These are phyloP conservation scores for Myxozyma sirexii DNA, from an alignment of 805 yeast genomes.

Conservation along the genomic window DNA sequence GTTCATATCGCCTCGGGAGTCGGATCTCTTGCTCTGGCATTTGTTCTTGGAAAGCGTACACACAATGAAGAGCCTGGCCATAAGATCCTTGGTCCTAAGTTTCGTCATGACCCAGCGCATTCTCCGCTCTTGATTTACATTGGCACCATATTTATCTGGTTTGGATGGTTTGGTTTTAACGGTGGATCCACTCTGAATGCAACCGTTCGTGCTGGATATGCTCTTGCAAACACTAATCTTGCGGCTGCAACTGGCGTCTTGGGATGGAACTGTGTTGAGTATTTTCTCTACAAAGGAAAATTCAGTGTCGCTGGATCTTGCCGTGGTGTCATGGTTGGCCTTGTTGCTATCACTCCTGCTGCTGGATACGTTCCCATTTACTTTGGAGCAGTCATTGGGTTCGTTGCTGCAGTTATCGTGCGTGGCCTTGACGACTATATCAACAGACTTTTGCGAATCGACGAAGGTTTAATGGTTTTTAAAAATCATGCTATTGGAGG, in stretches of 20 bases:
- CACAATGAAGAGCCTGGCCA: conserved; percentile 7
- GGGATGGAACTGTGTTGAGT: conserved; percentile 90
- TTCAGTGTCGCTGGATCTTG: conserved; percentile 93
- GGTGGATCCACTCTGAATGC: conserved; percentile 98
- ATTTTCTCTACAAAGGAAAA: conserved; percentile 60
- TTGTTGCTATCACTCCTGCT: conserved; percentile 95
- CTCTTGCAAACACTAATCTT: conserved; percentile 86
- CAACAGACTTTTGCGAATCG: conserved; percentile 62
- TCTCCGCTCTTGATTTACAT: conserved; percentile 88
- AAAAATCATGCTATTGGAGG: conserved; percentile 94
- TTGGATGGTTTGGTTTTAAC: conserved; percentile 99
- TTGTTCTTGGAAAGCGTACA: conserved; percentile 90
- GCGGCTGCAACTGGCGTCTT: conserved; percentile 94
- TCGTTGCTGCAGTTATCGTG: conserved; percentile 45
- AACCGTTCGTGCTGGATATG: conserved; percentile 90
- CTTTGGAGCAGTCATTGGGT: conserved; percentile 83
- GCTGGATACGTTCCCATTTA: conserved; percentile 96
- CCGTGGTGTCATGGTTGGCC: conserved; percentile 90
- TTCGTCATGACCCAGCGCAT: conserved; percentile 57
- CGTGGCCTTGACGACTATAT: conserved; percentile 22
- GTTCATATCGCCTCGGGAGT: conserved; percentile 94
- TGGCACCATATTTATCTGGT: conserved; percentile 94
- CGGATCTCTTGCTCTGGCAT: conserved; percentile 91
- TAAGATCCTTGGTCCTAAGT: conserved; percentile 2
- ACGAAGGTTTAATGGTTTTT: conserved; percentile 94